Evolutionary conservation across 441 rosid species (phyloP).

Genomic region (Sinapis alba): DNA sequence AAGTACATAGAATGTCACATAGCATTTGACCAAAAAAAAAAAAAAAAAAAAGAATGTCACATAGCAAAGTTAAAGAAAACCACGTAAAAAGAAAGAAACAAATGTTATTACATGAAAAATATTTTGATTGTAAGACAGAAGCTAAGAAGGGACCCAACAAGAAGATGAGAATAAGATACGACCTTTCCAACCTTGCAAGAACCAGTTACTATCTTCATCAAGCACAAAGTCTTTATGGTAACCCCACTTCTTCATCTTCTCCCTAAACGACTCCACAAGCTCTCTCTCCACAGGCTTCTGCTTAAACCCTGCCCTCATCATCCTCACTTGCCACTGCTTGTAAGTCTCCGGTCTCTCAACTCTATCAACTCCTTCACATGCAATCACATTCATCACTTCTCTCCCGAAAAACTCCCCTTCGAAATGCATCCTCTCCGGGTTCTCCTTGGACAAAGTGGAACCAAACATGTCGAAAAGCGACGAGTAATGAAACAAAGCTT

Average conservation of each 20-base stretch:
- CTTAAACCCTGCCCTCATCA: neutral
- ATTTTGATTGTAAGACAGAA: neutral
- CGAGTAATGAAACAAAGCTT: constrained; percentile 80
- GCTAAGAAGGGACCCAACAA: constrained; percentile 43
- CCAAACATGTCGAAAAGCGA: neutral
- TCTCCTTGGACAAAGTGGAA: constrained; percentile 41
- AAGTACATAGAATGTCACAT: neutral
- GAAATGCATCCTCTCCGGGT: constrained; percentile 46
- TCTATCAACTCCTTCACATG: constrained; percentile 53
- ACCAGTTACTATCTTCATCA: constrained; percentile 47
- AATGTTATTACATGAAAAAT: constrained; percentile 6
- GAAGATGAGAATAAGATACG: constrained; percentile 44
- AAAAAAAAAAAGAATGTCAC: neutral
- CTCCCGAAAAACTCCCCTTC: constrained; percentile 45
- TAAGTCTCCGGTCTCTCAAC: constrained; percentile 54
- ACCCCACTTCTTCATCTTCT: constrained; percentile 25
- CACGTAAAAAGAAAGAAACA: constrained; percentile 10
- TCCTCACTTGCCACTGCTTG: constrained; percentile 30
- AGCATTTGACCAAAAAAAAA: no score
- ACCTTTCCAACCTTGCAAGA: constrained; percentile 60
- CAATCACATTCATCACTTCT: constrained; percentile 51
- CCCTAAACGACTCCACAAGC: constrained; percentile 19
- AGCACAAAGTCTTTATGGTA: constrained; percentile 50
- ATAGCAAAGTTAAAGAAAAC: neutral
- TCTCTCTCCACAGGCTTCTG: neutral